phyloP scores from a whole-genome alignment of 345 rosid species.

The Euphorbia peplus region DNA sequence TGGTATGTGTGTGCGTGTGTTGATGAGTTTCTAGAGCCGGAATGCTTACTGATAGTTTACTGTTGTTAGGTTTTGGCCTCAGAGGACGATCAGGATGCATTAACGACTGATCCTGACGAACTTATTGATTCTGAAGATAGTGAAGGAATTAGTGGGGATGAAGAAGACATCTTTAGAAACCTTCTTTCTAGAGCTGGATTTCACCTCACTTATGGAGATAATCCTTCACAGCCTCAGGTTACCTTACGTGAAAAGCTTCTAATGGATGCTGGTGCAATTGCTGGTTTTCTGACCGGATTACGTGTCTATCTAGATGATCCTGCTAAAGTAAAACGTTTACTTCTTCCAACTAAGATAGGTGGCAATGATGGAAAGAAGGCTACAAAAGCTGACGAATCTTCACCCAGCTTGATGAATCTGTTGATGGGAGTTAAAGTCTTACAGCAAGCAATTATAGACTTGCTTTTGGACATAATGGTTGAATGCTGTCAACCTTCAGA shows the following conservation, averaged over 20 bases:
- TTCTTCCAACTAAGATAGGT: conserved; percentile 90
- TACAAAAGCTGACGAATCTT: conserved; percentile 66
- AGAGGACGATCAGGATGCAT: conserved; percentile 96
- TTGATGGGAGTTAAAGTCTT: conserved; percentile 98
- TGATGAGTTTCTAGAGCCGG: not conserved
- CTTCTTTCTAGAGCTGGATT: conserved; percentile 98
- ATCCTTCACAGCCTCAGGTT: conserved; percentile 85
- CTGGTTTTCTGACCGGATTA: conserved; percentile 94
- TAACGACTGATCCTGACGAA: conserved; percentile 99
- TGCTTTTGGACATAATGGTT: conserved; percentile 93
- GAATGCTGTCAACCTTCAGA: conserved; percentile 98
- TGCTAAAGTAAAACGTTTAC: conserved; percentile 92
- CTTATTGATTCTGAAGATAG: conserved; percentile 97
- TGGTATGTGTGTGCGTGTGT: not conserved
- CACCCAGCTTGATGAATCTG: conserved; percentile 98
- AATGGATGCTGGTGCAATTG: conserved; percentile 99
- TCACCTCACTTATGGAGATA: conserved; percentile 91
- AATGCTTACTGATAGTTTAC: conserved; percentile 6
- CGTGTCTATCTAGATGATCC: conserved; percentile 98
- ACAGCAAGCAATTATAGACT: conserved; percentile 98
- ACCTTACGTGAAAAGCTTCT: conserved; percentile 86
- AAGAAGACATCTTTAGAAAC: conserved; percentile 94
- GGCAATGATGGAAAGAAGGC: conserved; percentile 70
- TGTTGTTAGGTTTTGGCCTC: conserved; percentile 82
- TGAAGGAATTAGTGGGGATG: conserved; percentile 94